Evolutionary conservation across 768 basidiomycete genomes (phyloP), one percentile per base, ranked within the genome.

Genomic region (Psilocybe tampanensis): DNA sequence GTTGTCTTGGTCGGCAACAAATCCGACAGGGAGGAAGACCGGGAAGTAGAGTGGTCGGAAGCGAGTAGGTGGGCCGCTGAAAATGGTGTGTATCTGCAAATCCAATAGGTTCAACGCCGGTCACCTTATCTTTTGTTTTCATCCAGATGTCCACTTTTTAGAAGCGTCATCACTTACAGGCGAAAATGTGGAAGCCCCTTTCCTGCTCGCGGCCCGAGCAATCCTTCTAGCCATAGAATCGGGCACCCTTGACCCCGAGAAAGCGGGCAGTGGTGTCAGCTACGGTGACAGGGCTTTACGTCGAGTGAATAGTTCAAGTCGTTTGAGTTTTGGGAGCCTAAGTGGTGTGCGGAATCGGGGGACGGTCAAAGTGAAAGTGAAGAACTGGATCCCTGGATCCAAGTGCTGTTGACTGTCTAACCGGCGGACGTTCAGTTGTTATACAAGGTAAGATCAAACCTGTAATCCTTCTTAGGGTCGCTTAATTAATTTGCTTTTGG

Each of bases 1-100:
- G 85, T 85, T 1, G 92, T 95, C 39, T 77, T 96, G 15, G 94
- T 99, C 18, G 97, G 97, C 45, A 98, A 95, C 73, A 98, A 99
- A 76, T 84, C 90, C 13, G 97, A 99, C 71, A 81, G 86, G 64
- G 96, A 98, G 66, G 95, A 97, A 50, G 94, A 94, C 49, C 78
- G 97, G 51, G 92, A 98, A 71, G 95, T 99, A 36, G 93, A 96
- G 64, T 97, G 92, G 87, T 82, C 89, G 22, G 97, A 99, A 74
- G 97, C 94, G 9, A 94, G 92, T 66, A 79, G 84, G 67, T 99
- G 95, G 95, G 96, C 97, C 18, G 90, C 94, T 47, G 93, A 95
- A 70, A 95, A 98, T 70, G 91, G 95, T 94, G 62, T 58, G 79
- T 66, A 24, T 18, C 42, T 52, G 23, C 50, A 54, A 60, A 63